These are phyloP conservation scores for Talaromyces wortmannii DNA, from an alignment of 495 filamentous ascomycete genomes.

Conservation along the genomic window DNA sequence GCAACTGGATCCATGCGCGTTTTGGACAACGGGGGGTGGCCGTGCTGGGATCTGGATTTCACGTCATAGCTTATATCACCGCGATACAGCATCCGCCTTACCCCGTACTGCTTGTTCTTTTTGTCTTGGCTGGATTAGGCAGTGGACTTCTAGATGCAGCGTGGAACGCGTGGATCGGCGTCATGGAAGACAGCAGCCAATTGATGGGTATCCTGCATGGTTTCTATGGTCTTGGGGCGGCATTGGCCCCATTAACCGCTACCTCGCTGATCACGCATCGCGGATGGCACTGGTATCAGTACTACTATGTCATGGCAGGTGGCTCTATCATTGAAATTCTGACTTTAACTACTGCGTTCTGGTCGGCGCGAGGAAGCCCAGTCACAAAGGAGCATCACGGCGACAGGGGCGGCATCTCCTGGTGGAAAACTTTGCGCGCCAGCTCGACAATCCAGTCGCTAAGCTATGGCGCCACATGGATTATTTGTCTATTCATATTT, in stretches of 20 bases:
- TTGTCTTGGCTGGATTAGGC: conserved; percentile 48
- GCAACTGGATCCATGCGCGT: conserved; percentile 42
- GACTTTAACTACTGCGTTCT: conserved; percentile 2
- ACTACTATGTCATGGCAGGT: conserved; percentile 50
- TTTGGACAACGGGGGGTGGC: conserved; percentile 68
- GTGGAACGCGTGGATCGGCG: conserved; percentile 55
- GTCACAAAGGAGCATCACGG: background rate
- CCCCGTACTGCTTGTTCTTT: conserved; percentile 44
- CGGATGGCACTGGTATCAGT: conserved; percentile 43
- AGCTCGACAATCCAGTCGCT: conserved; percentile 2
- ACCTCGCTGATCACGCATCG: conserved; percentile 45
- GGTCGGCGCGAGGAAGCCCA: background rate
- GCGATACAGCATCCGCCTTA: conserved; percentile 49
- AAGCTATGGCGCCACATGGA: conserved; percentile 1
- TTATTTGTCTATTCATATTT: conserved; percentile 3
- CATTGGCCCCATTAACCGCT: conserved; percentile 44
- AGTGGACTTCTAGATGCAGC: conserved; percentile 49
- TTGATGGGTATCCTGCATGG: conserved; percentile 49
- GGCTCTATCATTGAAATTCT: background rate
- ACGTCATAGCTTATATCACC: conserved; percentile 50
- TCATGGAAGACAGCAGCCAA: conserved; percentile 48
- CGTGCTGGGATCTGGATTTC: conserved; percentile 51
- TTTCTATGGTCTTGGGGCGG: conserved; percentile 48
- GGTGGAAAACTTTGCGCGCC: background rate
- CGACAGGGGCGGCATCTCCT: background rate